These are phyloP conservation scores for Pleodorina starrii DNA, from an alignment of 139 green algal genomes.

Conservation along the genomic window DNA sequence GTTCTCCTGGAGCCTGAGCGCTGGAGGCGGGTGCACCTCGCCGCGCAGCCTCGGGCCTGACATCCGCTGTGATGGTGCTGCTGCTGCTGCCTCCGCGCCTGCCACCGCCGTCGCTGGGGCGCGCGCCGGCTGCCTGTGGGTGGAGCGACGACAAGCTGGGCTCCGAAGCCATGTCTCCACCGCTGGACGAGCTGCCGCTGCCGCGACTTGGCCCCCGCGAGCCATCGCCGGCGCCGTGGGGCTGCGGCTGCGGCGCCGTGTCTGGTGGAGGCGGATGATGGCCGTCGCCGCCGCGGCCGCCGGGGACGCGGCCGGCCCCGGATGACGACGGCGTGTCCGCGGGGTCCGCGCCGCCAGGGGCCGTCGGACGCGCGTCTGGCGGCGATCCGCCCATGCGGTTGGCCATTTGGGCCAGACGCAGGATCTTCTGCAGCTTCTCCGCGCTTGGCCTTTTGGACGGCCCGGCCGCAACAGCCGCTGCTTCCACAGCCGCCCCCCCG, in stretches of 20 bases:
- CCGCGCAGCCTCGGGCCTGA: no score
- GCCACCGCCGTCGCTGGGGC: neutral
- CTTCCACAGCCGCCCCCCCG: neutral
- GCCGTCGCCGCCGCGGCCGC: neutral
- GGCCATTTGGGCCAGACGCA: neutral
- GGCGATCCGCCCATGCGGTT: neutral
- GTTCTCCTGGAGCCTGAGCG: no score
- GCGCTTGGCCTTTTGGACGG: neutral
- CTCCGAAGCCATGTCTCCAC: neutral
- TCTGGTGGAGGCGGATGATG: no score
- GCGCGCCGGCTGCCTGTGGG: no score
- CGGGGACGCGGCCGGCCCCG: no score
- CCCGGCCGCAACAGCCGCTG: neutral
- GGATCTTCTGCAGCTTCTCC: constrained; percentile 32
- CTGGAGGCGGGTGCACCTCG: no score
- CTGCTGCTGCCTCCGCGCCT: neutral
- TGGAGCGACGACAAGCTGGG: constrained; percentile 10
- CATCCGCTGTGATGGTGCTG: no score
- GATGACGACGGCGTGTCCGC: neutral
- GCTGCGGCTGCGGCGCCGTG: neutral
- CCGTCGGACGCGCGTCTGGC: neutral
- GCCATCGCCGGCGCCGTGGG: no score
- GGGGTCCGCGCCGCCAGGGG: neutral
- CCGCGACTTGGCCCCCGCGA: neutral
- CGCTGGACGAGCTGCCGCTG: neutral